Evolutionary conservation across 805 yeast genomes (phyloP).

Genomic region (Tetrapisispora phaffii): DNA sequence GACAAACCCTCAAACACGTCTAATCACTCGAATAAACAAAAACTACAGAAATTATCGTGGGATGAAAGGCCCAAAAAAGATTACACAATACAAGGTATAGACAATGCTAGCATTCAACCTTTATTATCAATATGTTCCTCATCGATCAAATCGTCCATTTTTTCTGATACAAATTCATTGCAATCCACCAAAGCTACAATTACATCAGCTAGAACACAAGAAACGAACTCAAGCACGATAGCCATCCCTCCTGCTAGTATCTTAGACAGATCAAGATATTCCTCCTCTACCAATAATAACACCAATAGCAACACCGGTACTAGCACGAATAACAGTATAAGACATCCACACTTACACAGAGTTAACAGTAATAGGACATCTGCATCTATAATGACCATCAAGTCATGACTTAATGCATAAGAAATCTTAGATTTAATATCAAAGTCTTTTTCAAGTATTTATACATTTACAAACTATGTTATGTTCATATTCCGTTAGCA

Average conservation of each 20-base stretch:
- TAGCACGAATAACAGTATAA: constrained; percentile 8
- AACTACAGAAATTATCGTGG: constrained; percentile 13
- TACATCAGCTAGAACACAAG: constrained; percentile 30
- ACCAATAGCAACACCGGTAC: neutral
- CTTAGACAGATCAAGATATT: constrained; percentile 39
- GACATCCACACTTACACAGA: constrained; percentile 14
- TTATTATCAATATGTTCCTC: constrained; percentile 29
- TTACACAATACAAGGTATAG: constrained; percentile 6
- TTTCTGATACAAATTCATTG: constrained; percentile 28
- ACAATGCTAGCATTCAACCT: constrained; percentile 28
- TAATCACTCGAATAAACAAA: neutral
- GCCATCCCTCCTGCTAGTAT: constrained; percentile 72
- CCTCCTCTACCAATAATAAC: constrained; percentile 4
- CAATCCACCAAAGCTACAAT: constrained; percentile 32
- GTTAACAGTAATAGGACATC: constrained; percentile 14
- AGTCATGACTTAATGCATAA: constrained; percentile 4
- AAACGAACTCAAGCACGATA: constrained; percentile 52
- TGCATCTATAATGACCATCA: constrained; percentile 13
- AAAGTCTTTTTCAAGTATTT: no score
- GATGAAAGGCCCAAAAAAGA: constrained; percentile 13
- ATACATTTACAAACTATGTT: neutral
- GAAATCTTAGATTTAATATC: neutral
- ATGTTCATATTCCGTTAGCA: neutral
- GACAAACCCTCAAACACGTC: constrained; percentile 1
- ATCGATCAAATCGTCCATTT: constrained; percentile 31